A percentile compares a stretch with the other conserved stretches of the same genome.
Conservation (phyloP, 2,329 filamentous ascomycete species). For the Ophiocordyceps sinensis region DNA sequence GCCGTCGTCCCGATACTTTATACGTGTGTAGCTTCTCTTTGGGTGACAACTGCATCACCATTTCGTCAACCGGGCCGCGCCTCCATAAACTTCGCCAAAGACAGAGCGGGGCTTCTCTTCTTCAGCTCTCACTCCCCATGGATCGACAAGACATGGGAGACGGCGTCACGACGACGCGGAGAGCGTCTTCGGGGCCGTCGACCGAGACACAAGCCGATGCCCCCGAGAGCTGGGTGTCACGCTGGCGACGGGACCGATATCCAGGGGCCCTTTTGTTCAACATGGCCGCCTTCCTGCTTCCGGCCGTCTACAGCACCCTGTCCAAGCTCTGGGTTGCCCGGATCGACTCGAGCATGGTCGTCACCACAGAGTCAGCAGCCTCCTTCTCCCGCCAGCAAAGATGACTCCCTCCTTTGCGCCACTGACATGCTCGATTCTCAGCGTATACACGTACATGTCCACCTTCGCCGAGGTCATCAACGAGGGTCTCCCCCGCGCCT, state of each 20-base stretch:
- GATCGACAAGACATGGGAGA: no score
- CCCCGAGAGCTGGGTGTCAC: neutral
- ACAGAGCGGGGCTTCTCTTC: no score
- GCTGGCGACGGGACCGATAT: constrained; percentile 22
- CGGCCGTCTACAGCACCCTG: constrained; percentile 52
- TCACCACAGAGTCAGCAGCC: constrained; percentile 14
- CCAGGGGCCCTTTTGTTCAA: constrained; percentile 48
- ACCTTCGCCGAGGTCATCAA: constrained; percentile 55
- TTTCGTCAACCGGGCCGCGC: no score
- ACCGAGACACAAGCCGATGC: neutral
- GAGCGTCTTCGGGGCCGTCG: neutral
- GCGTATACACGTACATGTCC: constrained; percentile 52
- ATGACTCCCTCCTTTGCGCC: neutral
- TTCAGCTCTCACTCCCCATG: no score
- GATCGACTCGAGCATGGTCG: constrained; percentile 39
- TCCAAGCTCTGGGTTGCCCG: constrained; percentile 58
- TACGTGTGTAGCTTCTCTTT: no score
- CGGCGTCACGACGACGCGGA: neutral
- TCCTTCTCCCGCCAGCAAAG: no score
- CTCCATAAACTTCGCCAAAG: no score
- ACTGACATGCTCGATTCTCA: neutral
- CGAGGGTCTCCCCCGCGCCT: constrained; percentile 54
- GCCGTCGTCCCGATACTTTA: no score
- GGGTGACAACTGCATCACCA: no score
- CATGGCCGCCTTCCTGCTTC: constrained; percentile 44